Base-by-base conservation (phyloP, 164 flowering plant species). In the Aristolochia contorta region DNA sequence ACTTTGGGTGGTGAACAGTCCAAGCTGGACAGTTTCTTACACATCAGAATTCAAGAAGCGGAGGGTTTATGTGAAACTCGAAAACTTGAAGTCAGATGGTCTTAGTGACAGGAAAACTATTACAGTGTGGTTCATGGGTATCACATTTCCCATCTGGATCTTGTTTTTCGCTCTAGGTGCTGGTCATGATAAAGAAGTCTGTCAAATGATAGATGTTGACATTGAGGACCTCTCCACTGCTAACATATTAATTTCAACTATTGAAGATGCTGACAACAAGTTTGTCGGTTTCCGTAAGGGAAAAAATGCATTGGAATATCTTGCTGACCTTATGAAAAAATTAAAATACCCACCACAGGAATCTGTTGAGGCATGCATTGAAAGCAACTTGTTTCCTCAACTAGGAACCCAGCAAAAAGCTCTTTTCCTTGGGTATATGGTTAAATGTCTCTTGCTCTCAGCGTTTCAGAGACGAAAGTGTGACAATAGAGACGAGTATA, bases 101-200 rank as follows among this genome's bases (percentile, higher is more conserved):
- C 52, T 74, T 32, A 60, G 59, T 56, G 84, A 83, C 22, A 79
- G 78, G 67, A 84, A 83, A 67, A 68, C 78, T 33, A 74, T 93
- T 9, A 72, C 63, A 3, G 80, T 82, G 3, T 78, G 75, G 55
- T 82, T 84, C 67, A 47, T 74, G 67, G 68, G 77, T 5, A 64
- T 69, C 0, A 74, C 80, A 48, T 64, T 89, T 49, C 97, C 98
- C 16, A 54, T 87, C 13, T 93, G 98, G 98, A 70, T 90, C 22
- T 51, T 89, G 56, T 82, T 92, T 69, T 92, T 89, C 72, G 86
- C 87, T n/a, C 85, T 92, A 54, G 96, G 97, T 14, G 83, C 75
- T 14, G 55, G 76, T 51, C 84, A 85, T 12, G 96, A 93, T 67
- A 84, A 68, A 72, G 97, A 87, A 66, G 75, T 84, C 7, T 73